phyloP scores from a whole-genome alignment of 2,329 filamentous ascomycete species.

The Fusarium solani-melongenae region DNA sequence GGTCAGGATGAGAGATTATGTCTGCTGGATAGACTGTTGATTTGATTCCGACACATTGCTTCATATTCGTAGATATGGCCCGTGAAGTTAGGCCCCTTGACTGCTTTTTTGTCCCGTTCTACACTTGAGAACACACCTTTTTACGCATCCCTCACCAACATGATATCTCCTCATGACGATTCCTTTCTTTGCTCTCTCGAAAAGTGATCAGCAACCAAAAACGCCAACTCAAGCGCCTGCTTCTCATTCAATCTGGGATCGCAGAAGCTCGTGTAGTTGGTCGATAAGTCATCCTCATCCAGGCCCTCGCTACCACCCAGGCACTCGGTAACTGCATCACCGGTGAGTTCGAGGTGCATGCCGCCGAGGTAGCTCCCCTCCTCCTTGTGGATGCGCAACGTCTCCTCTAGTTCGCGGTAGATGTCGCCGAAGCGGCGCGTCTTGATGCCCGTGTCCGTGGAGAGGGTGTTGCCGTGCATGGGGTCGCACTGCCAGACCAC shows the following conservation, averaged over 20 bases:
- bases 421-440: conserved; percentile 93
- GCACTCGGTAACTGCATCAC: conserved; percentile 96
- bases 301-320: conserved; percentile 89
- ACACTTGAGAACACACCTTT: not conserved
- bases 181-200: conserved; percentile 49
- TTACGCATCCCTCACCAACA: not conserved
- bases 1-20: not conserved
- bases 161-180: conserved; percentile 4
- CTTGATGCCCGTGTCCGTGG: conserved; percentile 83
- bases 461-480: conserved; percentile 88
- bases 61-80: not conserved
- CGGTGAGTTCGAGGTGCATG: conserved; percentile 94
- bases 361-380: conserved; percentile 90
- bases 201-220: conserved; percentile 88
- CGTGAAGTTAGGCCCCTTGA: not conserved
- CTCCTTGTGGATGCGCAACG: conserved; percentile 85
- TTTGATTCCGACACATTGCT: not conserved
- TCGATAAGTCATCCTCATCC: conserved; percentile 86
- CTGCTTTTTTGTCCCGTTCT: not conserved
- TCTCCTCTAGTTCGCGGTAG: conserved; percentile 85
- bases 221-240: conserved; percentile 94
- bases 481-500: conserved; percentile 99
- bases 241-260: conserved; percentile 97
- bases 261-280: conserved; percentile 96
- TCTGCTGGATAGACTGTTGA: conserved; percentile 7